A percentile compares a stretch with the other conserved stretches of the same genome.
Evolutionary conservation across 371 early-diverging fungal genomes (phyloP).

Genomic region (Saksenaea oblongispora): DNA sequence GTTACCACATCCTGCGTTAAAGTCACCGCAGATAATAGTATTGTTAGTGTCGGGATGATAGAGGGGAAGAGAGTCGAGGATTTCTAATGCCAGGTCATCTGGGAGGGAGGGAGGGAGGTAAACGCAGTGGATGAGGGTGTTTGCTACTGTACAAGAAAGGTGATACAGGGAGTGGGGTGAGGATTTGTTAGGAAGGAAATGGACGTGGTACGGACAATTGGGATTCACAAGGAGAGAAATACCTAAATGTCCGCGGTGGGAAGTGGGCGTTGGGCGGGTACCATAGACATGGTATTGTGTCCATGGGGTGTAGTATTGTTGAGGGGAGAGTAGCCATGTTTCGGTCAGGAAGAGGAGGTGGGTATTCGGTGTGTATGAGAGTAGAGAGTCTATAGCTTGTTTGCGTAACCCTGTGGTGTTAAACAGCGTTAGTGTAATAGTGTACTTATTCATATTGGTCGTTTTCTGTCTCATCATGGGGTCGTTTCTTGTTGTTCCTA

Average conservation of each 20-base stretch:
- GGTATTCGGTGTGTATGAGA: not conserved
- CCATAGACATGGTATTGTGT: constrained; percentile 12
- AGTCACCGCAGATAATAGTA: constrained; percentile 12
- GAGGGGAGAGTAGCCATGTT: constrained; percentile 14
- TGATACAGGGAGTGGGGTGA: constrained; percentile 2
- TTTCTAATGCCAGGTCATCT: not conserved
- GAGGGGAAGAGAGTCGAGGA: constrained; percentile 1
- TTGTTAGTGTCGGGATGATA: not conserved
- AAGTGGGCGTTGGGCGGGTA: not conserved
- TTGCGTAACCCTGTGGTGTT: constrained; percentile 7
- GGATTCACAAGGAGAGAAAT: constrained; percentile 2
- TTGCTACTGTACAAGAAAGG: constrained; percentile 3
- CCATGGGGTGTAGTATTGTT: constrained; percentile 1
- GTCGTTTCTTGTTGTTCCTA: not conserved
- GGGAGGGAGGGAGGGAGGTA: constrained; percentile 9
- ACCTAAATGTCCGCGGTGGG: constrained; percentile 5
- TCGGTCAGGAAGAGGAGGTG: constrained; percentile 15
- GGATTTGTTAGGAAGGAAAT: not conserved
- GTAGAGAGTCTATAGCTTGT: constrained; percentile 7
- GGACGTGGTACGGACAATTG: not conserved
- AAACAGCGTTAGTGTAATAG: not conserved
- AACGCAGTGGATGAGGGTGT: constrained; percentile 6
- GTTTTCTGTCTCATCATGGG: not conserved
- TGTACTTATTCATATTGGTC: not conserved
- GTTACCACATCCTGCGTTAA: constrained; percentile 11